phyloP scores from a whole-genome alignment of 768 basidiomycete genomes.

The Boletus sensibilis region DNA sequence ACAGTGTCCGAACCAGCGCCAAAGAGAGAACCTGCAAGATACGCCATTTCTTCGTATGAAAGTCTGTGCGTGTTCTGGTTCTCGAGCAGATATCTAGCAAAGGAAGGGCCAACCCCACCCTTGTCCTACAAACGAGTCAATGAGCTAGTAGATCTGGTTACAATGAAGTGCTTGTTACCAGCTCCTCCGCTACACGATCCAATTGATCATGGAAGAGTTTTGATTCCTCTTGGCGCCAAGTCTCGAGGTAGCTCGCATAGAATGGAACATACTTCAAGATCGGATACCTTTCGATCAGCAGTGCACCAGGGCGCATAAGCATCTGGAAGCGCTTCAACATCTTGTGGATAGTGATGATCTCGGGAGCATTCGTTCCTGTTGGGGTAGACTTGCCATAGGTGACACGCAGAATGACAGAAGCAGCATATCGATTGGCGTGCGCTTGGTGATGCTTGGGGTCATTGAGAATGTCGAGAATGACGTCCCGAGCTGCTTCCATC shows the following conservation, averaged over 20 bases:
- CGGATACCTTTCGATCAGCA: slow-evolving; percentile 38
- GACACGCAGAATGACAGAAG: slow-evolving; percentile 35
- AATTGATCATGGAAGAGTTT: slow-evolving; percentile 55
- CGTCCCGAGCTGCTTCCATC: slow-evolving; percentile 35
- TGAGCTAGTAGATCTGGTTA: background rate
- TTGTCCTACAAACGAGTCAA: slow-evolving; percentile 11
- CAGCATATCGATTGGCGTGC: slow-evolving; percentile 47
- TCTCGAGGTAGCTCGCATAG: slow-evolving; percentile 54
- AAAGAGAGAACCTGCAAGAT: slow-evolving; percentile 63
- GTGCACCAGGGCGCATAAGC: slow-evolving; percentile 37
- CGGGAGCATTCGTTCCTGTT: slow-evolving; percentile 29
- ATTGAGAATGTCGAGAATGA: slow-evolving; percentile 31
- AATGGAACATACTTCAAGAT: slow-evolving; percentile 53
- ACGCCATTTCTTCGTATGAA: slow-evolving; percentile 56
- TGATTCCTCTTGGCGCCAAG: slow-evolving; percentile 56
- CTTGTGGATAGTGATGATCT: slow-evolving; percentile 35
- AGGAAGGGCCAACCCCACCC: slow-evolving; percentile 38
- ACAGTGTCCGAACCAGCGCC: slow-evolving; percentile 66
- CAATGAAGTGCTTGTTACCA: slow-evolving; percentile 34
- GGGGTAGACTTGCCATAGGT: slow-evolving; percentile 37
- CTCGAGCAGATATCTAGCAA: slow-evolving; percentile 58
- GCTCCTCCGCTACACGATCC: slow-evolving; percentile 41
- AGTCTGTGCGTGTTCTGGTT: slow-evolving; percentile 53
- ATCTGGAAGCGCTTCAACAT: slow-evolving; percentile 36
- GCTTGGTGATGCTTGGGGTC: slow-evolving; percentile 48